A percentile compares a stretch with the other conserved stretches of the same genome.
These are phyloP conservation scores for Pseudophaeomoniella oleicola DNA, from an alignment of 2,329 filamentous ascomycete genomes.

Conservation along the genomic window DNA sequence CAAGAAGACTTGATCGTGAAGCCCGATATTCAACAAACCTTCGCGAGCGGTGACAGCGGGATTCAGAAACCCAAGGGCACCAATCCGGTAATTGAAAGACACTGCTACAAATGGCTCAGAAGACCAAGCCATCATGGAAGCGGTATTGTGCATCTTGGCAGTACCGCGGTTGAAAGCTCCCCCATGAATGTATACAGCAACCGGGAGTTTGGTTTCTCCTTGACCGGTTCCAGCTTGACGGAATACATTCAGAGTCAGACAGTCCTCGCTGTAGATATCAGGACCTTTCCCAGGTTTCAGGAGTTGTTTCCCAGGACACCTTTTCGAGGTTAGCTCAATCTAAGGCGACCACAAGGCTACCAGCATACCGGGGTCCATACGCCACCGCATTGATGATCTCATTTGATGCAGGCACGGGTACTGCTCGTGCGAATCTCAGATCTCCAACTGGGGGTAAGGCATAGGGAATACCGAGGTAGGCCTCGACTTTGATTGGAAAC, in stretches of 20 bases:
- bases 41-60: constrained; percentile 14
- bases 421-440: constrained; percentile 28
- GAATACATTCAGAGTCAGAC: constrained; percentile 48
- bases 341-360: neutral
- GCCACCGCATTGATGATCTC: constrained; percentile 20
- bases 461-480: constrained; percentile 37
- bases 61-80: constrained; percentile 38
- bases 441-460: constrained; percentile 31
- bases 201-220: constrained; percentile 33
- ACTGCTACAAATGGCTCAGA: constrained; percentile 40
- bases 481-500: neutral
- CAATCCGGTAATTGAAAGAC: constrained; percentile 39
- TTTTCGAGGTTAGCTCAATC: neutral
- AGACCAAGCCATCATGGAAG: constrained; percentile 25
- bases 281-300: constrained; percentile 2
- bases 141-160: constrained; percentile 34
- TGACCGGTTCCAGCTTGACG: constrained; percentile 30
- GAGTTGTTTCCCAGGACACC: constrained; percentile 4
- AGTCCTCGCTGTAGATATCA: constrained; percentile 33
- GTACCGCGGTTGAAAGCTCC: constrained; percentile 39
- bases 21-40: constrained; percentile 40
- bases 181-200: constrained; percentile 48
- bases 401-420: constrained; percentile 13
- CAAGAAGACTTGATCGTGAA: constrained; percentile 15
- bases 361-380: constrained; percentile 13